phyloP scores from a whole-genome alignment of 805 yeast species.

The Metschnikowia kofuensis region DNA sequence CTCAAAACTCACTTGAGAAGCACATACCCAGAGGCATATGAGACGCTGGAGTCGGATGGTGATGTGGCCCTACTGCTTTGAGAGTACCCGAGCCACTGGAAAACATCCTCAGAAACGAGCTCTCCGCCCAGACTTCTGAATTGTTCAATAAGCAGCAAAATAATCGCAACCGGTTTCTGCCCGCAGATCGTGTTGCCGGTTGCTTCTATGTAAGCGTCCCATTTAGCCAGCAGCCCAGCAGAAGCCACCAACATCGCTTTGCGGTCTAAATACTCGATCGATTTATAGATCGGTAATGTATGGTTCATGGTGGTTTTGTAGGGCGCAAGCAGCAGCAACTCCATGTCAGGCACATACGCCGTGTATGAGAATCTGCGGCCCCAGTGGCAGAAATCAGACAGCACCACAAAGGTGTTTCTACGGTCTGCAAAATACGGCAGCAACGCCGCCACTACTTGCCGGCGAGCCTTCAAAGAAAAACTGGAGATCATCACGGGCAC shows the following conservation, averaged over 20 bases:
- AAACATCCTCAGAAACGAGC: slow-evolving; percentile 25
- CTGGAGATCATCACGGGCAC: slow-evolving; percentile 82
- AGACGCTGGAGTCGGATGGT: slow-evolving; percentile 73
- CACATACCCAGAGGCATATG: slow-evolving; percentile 80
- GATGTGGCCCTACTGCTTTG: slow-evolving; percentile 62
- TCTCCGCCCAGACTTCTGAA: slow-evolving; percentile 14
- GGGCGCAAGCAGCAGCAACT: slow-evolving; percentile 4
- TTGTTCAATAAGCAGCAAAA: slow-evolving; percentile 53
- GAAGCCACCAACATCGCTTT: slow-evolving; percentile 64
- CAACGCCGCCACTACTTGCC: slow-evolving; percentile 46
- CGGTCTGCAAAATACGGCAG: slow-evolving; percentile 52
- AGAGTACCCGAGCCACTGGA: slow-evolving; percentile 75
- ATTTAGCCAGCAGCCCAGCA: slow-evolving; percentile 52
- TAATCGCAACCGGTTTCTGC: slow-evolving; percentile 70
- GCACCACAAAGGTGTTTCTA: slow-evolving; percentile 67
- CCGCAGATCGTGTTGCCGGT: slow-evolving; percentile 96
- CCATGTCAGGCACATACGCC: slow-evolving; percentile 23
- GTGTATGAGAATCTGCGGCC: slow-evolving; percentile 46
- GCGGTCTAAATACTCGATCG: slow-evolving; percentile 72
- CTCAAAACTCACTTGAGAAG: background rate
- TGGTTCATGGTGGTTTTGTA: slow-evolving; percentile 9
- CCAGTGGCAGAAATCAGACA: slow-evolving; percentile 97
- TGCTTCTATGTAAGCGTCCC: slow-evolving; percentile 61
- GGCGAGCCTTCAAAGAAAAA: slow-evolving; percentile 44
- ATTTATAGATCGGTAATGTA: slow-evolving; percentile 55